Conservation (phyloP, 225 moss, liverwort and hornwort genomes). For the Marchantia polymorpha region DNA sequence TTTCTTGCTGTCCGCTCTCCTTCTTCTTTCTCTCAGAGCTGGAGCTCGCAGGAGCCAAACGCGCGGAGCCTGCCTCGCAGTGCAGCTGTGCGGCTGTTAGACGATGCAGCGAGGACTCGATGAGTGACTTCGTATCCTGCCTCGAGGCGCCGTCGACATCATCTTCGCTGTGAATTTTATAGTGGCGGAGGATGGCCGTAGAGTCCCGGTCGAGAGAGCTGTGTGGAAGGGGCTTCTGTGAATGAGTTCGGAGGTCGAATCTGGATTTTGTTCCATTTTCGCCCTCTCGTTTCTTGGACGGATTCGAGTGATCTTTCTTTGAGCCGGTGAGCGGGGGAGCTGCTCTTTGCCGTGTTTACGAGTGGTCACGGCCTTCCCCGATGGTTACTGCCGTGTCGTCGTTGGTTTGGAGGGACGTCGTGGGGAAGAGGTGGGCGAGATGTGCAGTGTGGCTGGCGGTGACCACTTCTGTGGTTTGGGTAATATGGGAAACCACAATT, state of each 20-base stretch:
- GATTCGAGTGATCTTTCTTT: neutral
- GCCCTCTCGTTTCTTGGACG: neutral
- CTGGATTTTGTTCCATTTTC: neutral
- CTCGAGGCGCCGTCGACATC: neutral
- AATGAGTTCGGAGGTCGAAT: neutral
- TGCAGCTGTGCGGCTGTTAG: too few species aligned
- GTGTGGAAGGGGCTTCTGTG: neutral
- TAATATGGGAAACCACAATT: constrained; percentile 53
- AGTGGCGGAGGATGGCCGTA: neutral
- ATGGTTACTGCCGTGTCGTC: constrained; percentile 27
- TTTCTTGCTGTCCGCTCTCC: neutral
- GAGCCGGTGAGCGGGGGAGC: neutral
- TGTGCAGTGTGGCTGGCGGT: constrained; percentile 68
- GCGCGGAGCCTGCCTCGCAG: too few species aligned
- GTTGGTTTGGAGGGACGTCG: constrained; percentile 56
- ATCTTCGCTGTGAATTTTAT: neutral
- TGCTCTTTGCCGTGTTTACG: neutral
- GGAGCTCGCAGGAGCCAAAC: too few species aligned
- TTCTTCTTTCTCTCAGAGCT: neutral
- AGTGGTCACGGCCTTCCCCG: neutral
- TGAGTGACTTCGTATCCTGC: neutral
- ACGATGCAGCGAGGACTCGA: neutral
- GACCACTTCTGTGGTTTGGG: constrained; percentile 48
- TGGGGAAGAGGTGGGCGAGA: constrained; percentile 73
- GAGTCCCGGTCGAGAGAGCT: too few species aligned